These are phyloP conservation scores for Oryza meridionalis DNA, from an alignment of 176 grass and related monocot genomes.

Conservation along the genomic window DNA sequence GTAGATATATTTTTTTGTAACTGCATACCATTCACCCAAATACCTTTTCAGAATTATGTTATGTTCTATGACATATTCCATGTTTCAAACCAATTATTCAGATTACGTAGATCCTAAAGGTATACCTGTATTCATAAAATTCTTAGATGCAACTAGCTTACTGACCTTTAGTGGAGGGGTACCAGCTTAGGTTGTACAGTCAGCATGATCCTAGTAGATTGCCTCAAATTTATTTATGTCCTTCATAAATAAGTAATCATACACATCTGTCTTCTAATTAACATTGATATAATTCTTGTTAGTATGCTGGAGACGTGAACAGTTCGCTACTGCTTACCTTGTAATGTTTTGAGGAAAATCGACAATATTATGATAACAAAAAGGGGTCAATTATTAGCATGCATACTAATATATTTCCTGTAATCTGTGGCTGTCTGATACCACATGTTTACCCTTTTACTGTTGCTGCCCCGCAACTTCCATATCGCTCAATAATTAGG, in stretches of 20 bases:
- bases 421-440: neutral
- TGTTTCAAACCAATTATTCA: neutral
- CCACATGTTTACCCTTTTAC: neutral
- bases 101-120: neutral
- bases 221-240: neutral
- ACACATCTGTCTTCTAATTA: neutral
- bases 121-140: neutral
- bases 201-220: neutral
- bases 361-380: neutral
- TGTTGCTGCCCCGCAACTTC: neutral
- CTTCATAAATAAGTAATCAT: neutral
- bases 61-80: slow-evolving; percentile 10
- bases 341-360: neutral
- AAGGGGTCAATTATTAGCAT: neutral
- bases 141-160: neutral
- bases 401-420: neutral
- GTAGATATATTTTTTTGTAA: neutral
- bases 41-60: neutral
- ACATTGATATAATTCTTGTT: neutral
- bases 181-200: neutral
- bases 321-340: neutral
- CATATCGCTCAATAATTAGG: neutral
- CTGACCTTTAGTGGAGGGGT: neutral
- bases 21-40: neutral
- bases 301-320: neutral